Evolutionary conservation across 2,329 filamentous ascomycete genomes (phyloP).

Genomic region (Elsinoe necatrix): DNA sequence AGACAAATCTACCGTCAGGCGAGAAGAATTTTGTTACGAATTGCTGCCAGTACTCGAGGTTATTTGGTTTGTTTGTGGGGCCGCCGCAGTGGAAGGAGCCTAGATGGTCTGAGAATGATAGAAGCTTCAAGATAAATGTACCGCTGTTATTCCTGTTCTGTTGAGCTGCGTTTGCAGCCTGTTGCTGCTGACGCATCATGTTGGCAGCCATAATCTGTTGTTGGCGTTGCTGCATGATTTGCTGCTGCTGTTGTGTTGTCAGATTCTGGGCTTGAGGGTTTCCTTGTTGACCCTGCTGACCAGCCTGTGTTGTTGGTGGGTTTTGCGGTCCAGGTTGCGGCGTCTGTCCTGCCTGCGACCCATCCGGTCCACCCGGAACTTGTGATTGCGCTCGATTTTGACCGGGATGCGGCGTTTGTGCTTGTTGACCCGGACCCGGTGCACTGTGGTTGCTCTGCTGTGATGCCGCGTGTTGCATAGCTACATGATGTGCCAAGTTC

Average conservation of each 20-base stretch:
- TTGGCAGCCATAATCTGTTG: constrained; percentile 25
- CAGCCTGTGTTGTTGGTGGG: constrained; percentile 21
- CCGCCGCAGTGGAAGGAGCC: constrained; percentile 39
- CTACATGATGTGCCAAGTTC: constrained; percentile 34
- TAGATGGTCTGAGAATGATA: constrained; percentile 50
- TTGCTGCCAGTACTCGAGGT: constrained; percentile 66
- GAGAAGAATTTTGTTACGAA: constrained; percentile 82
- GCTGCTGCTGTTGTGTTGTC: constrained; percentile 30
- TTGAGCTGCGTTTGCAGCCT: constrained; percentile 20
- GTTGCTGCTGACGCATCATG: constrained; percentile 24
- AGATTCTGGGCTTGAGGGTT: constrained; percentile 24
- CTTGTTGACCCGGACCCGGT: constrained; percentile 31
- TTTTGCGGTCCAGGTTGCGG: constrained; percentile 23
- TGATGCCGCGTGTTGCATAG: constrained; percentile 41
- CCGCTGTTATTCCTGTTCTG: constrained; percentile 28
- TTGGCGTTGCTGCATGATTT: constrained; percentile 25
- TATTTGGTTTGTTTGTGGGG: constrained; percentile 49
- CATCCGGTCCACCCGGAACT: constrained; percentile 20
- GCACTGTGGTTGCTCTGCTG: constrained; percentile 43
- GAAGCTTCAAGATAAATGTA: constrained; percentile 43
- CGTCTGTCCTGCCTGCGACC: constrained; percentile 14
- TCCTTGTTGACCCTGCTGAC: constrained; percentile 27
- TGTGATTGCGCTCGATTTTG: constrained; percentile 36
- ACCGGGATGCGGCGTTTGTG: constrained; percentile 28
- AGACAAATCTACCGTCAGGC: constrained; percentile 64